Evolutionary conservation across 2,329 filamentous ascomycete genomes (phyloP), one percentile per base, ranked within the genome.

Genomic region (Lasiodiplodia sp.): DNA sequence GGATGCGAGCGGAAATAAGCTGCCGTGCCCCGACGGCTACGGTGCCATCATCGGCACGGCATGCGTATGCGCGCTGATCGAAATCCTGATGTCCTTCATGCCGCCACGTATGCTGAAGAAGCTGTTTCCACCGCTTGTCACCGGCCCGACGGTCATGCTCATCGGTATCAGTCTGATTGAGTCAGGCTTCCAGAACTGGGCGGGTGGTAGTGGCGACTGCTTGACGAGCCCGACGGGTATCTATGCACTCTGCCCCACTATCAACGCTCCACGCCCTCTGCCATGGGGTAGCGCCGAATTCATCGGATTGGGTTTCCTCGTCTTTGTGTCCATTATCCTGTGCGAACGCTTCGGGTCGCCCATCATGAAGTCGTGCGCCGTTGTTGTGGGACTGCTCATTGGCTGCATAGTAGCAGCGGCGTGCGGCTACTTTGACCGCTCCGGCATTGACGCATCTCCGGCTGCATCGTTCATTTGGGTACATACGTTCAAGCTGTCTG

Each of bases 311-410:
- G 92, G 92, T 0, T 94, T 96, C 81, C 88, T 88, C 55, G 92
- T 94, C 44, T 95, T 95, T 75, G 73, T 91, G 55, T 91, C 90
- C 34, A 95, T 96, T 75, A 90, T 96, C 70, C 76, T 95, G 14
- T 92, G 91, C 76, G 92, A 96, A 79, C 87, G 92, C 12, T 94
- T 94, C 73, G 93, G 93, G 1, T 87, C 91, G 0, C 92, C 93
- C 0, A 91, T 96, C 72, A 94, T 96, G 91, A 94, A 94, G 77
- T 92, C 89, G 2, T 91, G 88, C 8, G 89, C 90, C 16, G 92
- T 95, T 38, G 88, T 94, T 52, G 84, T 93, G 68, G 92, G 92
- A 16, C 84, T 94, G 5, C 85, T 93, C 0, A 84, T 90, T 1
- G 92, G 92, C 56, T 94, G 92, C 79, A 91, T 94, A 74, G 91